Conservation (phyloP, 495 filamentous ascomycete genomes). For the Aspergillus asperescens region DNA sequence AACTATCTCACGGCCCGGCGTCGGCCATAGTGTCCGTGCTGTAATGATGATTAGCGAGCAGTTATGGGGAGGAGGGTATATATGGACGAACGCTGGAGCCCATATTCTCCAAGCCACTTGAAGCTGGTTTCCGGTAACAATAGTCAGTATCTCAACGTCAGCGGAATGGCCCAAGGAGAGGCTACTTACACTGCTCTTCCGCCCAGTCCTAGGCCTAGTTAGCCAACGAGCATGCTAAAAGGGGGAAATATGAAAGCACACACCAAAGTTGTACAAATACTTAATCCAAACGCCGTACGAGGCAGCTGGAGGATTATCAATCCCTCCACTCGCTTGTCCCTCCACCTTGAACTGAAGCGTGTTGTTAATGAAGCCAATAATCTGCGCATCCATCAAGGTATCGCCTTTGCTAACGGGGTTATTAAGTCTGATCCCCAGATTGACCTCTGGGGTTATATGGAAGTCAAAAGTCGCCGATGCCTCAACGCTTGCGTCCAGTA, state of each 20-base stretch:
- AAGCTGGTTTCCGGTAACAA: too few species aligned
- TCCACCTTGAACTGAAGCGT: constrained; percentile 5
- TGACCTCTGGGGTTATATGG: constrained; percentile 4
- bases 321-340: not conserved
- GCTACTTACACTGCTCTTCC: constrained; percentile 3
- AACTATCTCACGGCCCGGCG: not conserved
- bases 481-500: not conserved
- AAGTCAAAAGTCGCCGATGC: constrained; percentile 5
- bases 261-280: constrained; percentile 4
- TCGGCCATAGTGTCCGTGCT: not conserved
- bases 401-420: not conserved
- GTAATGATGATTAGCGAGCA: not conserved
- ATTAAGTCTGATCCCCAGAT: constrained; percentile 8
- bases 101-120: constrained; percentile 2
- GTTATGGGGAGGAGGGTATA: not conserved
- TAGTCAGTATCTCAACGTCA: too few species aligned
- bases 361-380: constrained; percentile 2
- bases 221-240: not conserved
- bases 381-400: not conserved
- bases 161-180: too few species aligned
- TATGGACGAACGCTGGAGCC: not conserved
- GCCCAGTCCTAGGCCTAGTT: not conserved
- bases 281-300: not conserved
- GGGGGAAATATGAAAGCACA: too few species aligned
- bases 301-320: constrained; percentile 2